Conservation (phyloP, 2,329 filamentous ascomycete species). For the Aspergillus fructus region DNA sequence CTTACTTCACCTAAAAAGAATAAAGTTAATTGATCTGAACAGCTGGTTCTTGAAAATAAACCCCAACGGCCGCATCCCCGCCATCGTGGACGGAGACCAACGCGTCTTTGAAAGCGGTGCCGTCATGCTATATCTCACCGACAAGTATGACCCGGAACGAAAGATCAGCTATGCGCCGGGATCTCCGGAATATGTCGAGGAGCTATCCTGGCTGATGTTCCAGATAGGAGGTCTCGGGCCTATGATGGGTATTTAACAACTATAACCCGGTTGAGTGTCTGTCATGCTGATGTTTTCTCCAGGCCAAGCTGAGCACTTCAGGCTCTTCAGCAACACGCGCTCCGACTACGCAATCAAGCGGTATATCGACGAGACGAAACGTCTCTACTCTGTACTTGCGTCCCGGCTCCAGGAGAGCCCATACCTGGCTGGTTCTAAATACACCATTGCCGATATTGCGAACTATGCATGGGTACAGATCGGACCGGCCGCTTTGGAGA, state of each 20-base stretch:
- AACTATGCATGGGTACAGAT: conserved; percentile 45
- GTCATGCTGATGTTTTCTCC: not conserved
- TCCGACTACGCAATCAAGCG: conserved; percentile 48
- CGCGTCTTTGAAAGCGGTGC: conserved; percentile 48
- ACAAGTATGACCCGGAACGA: conserved; percentile 45
- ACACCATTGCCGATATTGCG: conserved; percentile 50
- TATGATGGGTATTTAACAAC: conserved; percentile 35
- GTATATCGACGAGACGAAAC: conserved; percentile 51
- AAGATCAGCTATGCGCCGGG: conserved; percentile 46
- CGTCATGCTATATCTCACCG: conserved; percentile 47
- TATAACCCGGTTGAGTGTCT: too few relatives aligned
- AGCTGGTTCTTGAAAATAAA: conserved; percentile 49
- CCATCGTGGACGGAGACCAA: conserved; percentile 41
- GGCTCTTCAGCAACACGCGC: conserved; percentile 43
- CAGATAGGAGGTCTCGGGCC: conserved; percentile 44
- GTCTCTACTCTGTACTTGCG: conserved; percentile 49
- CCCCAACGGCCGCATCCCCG: conserved; percentile 51
- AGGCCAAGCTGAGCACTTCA: conserved; percentile 51
- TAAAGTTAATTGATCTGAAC: not conserved
- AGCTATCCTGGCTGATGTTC: conserved; percentile 48
- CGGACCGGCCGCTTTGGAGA: conserved; percentile 22
- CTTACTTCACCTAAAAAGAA: conserved; percentile 1
- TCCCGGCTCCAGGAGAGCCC: conserved; percentile 40
- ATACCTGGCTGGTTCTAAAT: conserved; percentile 49
- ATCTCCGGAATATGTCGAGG: conserved; percentile 44